These are phyloP conservation scores for Nepenthes mirabilis DNA, from an alignment of 148 eudicot species.

Conservation along the genomic window DNA sequence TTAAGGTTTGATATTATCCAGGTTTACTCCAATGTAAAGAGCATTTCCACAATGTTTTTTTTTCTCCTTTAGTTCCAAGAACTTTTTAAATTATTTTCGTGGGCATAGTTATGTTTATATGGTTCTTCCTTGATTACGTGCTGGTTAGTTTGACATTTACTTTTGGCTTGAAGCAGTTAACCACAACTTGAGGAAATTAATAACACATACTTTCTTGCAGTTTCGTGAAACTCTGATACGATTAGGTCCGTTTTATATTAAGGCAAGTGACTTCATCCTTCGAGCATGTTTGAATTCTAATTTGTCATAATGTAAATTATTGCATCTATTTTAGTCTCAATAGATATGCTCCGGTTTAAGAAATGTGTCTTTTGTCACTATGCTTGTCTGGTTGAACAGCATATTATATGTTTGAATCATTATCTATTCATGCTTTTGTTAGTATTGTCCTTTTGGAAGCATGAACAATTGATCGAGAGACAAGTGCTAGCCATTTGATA, in stretches of 20 bases:
- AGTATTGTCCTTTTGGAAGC: too few species aligned
- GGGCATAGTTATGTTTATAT: neutral
- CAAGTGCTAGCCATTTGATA: too few species aligned
- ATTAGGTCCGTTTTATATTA: slow-evolving; percentile 88
- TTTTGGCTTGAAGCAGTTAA: neutral
- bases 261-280: slow-evolving; percentile 40
- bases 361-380: too few species aligned
- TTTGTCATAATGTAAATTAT: neutral
- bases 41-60: neutral
- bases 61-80: neutral
- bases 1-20: slow-evolving; percentile 34
- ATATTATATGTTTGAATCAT: too few species aligned
- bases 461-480: too few species aligned
- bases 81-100: too few species aligned
- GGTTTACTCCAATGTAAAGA: neutral
- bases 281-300: neutral
- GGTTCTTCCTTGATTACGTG: too few species aligned
- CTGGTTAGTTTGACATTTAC: too few species aligned
- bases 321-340: neutral
- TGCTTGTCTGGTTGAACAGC: too few species aligned
- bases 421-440: too few species aligned
- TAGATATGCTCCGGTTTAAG: neutral
- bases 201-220: slow-evolving; percentile 33
- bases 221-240: slow-evolving; percentile 80
- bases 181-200: neutral